These are phyloP conservation scores for Capsicum baccatum DNA, from an alignment of 257 asterid species.

Conservation along the genomic window DNA sequence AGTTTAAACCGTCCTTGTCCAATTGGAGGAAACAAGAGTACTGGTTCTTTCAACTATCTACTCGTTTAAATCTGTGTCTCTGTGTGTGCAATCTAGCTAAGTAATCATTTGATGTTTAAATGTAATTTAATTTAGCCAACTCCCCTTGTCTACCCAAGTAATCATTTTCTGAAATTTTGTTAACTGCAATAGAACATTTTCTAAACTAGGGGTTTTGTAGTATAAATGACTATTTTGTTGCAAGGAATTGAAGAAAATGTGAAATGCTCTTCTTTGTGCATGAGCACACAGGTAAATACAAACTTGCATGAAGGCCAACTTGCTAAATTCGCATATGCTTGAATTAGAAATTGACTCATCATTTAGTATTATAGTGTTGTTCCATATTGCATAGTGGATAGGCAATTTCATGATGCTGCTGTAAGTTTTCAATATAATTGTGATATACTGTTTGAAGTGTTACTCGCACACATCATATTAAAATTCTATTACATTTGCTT, in stretches of 20 bases:
- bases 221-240: neutral
- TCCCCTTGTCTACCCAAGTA: neutral
- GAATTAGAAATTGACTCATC: neutral
- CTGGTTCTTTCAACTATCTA: neutral
- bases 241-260: neutral
- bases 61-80: neutral
- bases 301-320: neutral
- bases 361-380: slow-evolving; percentile 9
- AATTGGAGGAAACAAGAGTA: neutral
- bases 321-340: neutral
- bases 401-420: neutral
- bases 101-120: neutral
- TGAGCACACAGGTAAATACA: neutral
- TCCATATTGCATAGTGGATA: neutral
- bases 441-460: neutral
- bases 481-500: slow-evolving; percentile 6
- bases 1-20: neutral
- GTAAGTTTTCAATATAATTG: neutral
- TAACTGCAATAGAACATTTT: neutral
- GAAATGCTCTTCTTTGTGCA: neutral
- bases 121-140: neutral
- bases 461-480: neutral
- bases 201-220: neutral
- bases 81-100: no score
- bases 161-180: neutral